Evolutionary conservation across 2,329 filamentous ascomycete species (phyloP).

Genomic region (Cladobotryum mycophilum): DNA sequence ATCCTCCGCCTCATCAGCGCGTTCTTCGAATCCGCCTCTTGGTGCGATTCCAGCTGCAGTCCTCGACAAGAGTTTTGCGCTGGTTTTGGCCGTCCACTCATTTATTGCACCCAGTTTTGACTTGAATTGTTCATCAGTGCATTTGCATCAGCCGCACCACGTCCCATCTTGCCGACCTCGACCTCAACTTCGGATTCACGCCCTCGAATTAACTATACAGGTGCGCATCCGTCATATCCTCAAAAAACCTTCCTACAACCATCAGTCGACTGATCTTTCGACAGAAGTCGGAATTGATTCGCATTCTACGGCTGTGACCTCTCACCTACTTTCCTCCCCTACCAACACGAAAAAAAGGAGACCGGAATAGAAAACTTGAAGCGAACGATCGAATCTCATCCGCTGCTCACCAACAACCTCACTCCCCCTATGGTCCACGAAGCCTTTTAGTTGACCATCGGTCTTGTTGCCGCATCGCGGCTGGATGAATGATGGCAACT

Average conservation of each 20-base stretch:
- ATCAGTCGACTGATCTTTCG: background rate
- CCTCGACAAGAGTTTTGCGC: constrained; percentile 42
- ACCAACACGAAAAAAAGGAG: background rate
- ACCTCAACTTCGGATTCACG: constrained; percentile 3
- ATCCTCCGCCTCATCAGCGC: constrained; percentile 11
- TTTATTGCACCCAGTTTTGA: constrained; percentile 30
- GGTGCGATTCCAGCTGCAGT: constrained; percentile 53
- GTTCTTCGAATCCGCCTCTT: constrained; percentile 21
- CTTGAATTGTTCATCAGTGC: constrained; percentile 21
- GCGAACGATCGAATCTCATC: background rate
- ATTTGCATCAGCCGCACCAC: constrained; percentile 18
- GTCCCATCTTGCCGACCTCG: constrained; percentile 6
- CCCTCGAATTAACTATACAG: background rate
- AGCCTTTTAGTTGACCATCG: constrained; percentile 33
- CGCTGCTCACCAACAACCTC: background rate
- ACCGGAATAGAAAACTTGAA: background rate
- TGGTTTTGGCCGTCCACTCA: constrained; percentile 58
- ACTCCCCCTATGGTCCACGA: constrained; percentile 34
- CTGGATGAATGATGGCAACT: constrained; percentile 38
- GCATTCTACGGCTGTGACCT: background rate
- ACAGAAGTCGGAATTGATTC: background rate
- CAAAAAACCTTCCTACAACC: background rate
- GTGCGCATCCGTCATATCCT: background rate
- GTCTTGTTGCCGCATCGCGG: constrained; percentile 45
- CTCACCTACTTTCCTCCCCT: background rate